Percentiles rank a stretch among this genome's conserved stretches.
phyloP scores from a whole-genome alignment of 208 protist species.

The Leishmania arabica region DNA sequence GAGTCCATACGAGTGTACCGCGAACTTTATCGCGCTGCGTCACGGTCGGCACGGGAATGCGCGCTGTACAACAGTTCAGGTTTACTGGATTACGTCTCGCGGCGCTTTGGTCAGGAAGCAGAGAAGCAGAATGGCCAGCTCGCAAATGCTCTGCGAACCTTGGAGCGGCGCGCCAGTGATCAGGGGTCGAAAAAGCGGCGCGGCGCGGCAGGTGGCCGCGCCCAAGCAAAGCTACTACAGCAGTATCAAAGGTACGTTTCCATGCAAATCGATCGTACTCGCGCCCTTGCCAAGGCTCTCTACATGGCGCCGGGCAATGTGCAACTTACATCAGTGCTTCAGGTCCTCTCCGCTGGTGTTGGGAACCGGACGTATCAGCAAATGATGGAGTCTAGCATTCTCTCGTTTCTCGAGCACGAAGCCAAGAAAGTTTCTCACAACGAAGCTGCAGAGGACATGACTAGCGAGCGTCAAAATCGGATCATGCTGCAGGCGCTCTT shows the following conservation, averaged over 20 bases:
- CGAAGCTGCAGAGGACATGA: conserved; percentile 70
- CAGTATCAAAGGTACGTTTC: conserved; percentile 63
- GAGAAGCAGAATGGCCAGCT: conserved; percentile 47
- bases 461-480: conserved; percentile 82
- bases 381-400: conserved; percentile 56
- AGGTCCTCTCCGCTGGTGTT: conserved; percentile 70
- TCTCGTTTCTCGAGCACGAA: conserved; percentile 59
- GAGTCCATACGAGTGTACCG: conserved; percentile 62
- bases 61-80: conserved; percentile 49
- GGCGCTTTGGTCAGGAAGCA: conserved; percentile 44
- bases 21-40: conserved; percentile 41
- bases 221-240: conserved; percentile 32
- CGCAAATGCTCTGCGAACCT: conserved; percentile 14
- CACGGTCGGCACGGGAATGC: conserved; percentile 41
- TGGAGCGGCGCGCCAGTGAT: conserved; percentile 13
- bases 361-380: conserved; percentile 70
- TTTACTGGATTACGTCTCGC: conserved; percentile 48
- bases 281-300: conserved; percentile 37
- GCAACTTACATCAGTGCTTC: conserved; percentile 71
- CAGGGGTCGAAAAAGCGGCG: conserved; percentile 2
- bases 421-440: conserved; percentile 40
- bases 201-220: not conserved
- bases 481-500: conserved; percentile 84
- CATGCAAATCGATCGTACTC: conserved; percentile 51
- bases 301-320: conserved; percentile 42